phyloP scores from a whole-genome alignment of 768 basidiomycete species.

The Phlebiopsis gigantea region DNA sequence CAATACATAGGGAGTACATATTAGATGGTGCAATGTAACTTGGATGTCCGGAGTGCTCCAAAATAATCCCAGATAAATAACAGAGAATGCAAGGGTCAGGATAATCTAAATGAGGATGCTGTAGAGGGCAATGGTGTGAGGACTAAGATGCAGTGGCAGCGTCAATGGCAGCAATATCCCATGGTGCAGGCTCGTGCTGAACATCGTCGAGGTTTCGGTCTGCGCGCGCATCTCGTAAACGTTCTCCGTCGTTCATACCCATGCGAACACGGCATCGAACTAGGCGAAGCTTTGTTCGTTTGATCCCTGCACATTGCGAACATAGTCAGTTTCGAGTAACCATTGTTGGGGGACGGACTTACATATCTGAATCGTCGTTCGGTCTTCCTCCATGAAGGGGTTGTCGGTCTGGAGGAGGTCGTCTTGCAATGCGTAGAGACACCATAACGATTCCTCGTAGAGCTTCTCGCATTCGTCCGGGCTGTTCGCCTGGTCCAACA shows the following conservation, averaged over 20 bases:
- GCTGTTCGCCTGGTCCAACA: constrained; percentile 69
- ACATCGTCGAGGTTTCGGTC: constrained; percentile 79
- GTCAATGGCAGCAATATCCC: constrained; percentile 20
- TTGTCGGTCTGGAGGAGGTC: constrained; percentile 78
- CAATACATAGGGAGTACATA: constrained; percentile 3
- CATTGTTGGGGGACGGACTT: constrained; percentile 22
- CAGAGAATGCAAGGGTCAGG: neutral
- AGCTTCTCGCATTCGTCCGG: constrained; percentile 87
- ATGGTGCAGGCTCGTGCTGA: constrained; percentile 61
- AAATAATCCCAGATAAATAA: neutral
- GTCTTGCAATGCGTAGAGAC: constrained; percentile 88
- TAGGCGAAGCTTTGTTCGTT: constrained; percentile 78
- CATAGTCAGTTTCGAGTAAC: neutral
- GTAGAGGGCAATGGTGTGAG: too few species aligned
- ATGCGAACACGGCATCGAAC: constrained; percentile 71
- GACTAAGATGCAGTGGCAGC: neutral
- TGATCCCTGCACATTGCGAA: constrained; percentile 57
- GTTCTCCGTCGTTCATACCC: constrained; percentile 69
- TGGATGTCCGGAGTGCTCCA: neutral
- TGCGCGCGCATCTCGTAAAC: constrained; percentile 69
- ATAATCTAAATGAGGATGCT: neutral
- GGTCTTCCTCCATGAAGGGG: constrained; percentile 81
- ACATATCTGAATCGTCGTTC: constrained; percentile 75
- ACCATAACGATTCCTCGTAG: constrained; percentile 94
- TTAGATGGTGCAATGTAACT: neutral